phyloP scores from a whole-genome alignment of 345 rosid species.

The Linum trigynum region DNA sequence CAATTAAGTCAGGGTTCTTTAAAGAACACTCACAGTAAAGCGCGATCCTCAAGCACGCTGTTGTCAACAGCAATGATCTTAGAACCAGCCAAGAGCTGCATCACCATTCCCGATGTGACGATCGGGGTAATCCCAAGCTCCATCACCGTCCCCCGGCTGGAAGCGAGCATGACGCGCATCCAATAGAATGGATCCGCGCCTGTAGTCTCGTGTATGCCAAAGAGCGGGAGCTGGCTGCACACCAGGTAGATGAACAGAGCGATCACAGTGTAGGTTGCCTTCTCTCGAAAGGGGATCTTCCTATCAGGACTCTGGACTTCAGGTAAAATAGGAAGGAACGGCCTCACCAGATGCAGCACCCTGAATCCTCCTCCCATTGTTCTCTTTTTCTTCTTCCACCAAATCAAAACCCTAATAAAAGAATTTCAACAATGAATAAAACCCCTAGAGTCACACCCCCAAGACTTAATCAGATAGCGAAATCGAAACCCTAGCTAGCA shows the following conservation, averaged over 20 bases:
- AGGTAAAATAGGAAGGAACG: conserved; percentile 45
- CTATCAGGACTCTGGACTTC: conserved; percentile 64
- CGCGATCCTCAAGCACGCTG: conserved; percentile 17
- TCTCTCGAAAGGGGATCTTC: conserved; percentile 61
- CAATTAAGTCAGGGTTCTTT: background rate
- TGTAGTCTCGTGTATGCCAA: conserved; percentile 59
- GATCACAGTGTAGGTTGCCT: conserved; percentile 44
- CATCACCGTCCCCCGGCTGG: conserved; percentile 71
- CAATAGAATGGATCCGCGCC: conserved; percentile 71
- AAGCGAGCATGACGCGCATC: conserved; percentile 76
- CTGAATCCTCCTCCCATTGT: no score
- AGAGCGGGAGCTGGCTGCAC: conserved; percentile 71
- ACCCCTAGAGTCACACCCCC: no score
- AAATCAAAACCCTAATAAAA: no score
- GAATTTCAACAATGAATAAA: no score
- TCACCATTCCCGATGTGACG: conserved; percentile 58
- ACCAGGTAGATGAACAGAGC: conserved; percentile 58
- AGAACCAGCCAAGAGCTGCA: conserved; percentile 68
- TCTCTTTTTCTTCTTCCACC: no score
- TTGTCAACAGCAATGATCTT: conserved; percentile 69
- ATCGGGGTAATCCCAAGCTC: conserved; percentile 72
- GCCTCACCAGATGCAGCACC: no score
- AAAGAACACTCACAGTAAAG: conserved; percentile 41
- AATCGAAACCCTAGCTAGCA: no score
- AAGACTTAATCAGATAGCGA: no score